Base-by-base conservation (phyloP, 2,329 filamentous ascomycete species). In the Pestalotiopsis sp. region DNA sequence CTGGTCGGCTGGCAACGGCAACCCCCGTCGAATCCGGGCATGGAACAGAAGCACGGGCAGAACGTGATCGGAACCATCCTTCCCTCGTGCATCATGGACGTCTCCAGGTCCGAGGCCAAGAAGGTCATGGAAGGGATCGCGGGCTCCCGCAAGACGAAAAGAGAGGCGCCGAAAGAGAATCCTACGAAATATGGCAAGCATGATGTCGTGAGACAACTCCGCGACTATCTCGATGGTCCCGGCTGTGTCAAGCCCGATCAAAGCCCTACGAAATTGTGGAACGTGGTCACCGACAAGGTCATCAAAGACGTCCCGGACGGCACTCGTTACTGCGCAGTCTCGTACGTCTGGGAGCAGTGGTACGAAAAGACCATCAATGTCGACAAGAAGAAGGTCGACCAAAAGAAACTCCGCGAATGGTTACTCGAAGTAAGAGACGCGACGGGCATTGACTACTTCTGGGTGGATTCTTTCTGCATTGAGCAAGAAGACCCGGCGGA, bases 1-100 rank as follows among this genome's bases (percentile, higher is more conserved):
- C 27, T 62, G 5, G 13, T 62, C 59, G 59, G 59, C 14, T 62
- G 59, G 59, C 59, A 62, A 62, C 59, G 59, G 12, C 17, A 45
- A 45, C 17, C 41, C 4, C 41, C 41, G 13, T n/a, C 2, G 12
- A n/a, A 45, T n/a, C 13, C 41, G 6, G 17, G 17, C 41, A 13
- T 2, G 41, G 41, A 13, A n/a, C 41, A n/a, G 2, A 5, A 45
- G 17, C 41, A 45, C 2, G 17, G 2, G 17, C 41, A 0, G 13
- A n/a, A 45, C 14, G 2, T 14, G 41, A 1, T 45, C 4, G 41
- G 41, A 6, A 2, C 13, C 17, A 13, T 45, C 1, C 41, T 39
- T 4, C 59, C 59, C 4, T n/a, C 9, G 23, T 38, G 23, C 2
- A 20, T 62, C 25, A n/a, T 31, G 23, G 9, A 38, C 6, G 31